A percentile compares a stretch with the other conserved stretches of the same genome.
These are phyloP conservation scores for Ceratonia siliqua DNA, from an alignment of 306 rosid species.

Conservation along the genomic window DNA sequence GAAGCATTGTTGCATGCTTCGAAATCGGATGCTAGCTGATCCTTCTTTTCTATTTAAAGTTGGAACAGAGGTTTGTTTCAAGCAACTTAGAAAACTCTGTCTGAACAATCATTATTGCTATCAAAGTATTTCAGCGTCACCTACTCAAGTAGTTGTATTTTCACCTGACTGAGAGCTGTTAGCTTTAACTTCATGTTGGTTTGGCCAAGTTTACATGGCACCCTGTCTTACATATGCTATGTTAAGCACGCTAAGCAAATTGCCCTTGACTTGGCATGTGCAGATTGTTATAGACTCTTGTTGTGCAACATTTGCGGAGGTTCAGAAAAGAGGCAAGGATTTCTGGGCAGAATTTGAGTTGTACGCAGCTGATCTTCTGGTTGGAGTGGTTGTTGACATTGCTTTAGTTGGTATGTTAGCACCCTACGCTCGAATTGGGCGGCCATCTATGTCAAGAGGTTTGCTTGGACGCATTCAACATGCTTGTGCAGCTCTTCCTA, in stretches of 20 bases:
- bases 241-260: neutral
- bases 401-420: slow-evolving; percentile 91
- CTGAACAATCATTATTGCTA: neutral
- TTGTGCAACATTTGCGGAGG: slow-evolving; percentile 95
- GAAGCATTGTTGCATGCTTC: slow-evolving; percentile 72
- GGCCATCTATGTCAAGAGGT: slow-evolving; percentile 65
- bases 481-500: slow-evolving; percentile 81
- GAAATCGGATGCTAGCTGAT: slow-evolving; percentile 88
- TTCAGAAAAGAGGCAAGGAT: slow-evolving; percentile 86
- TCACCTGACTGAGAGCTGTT: neutral
- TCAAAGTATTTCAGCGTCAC: neutral
- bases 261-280: slow-evolving; percentile 35
- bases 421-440: slow-evolving; percentile 87
- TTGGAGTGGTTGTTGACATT: slow-evolving; percentile 83
- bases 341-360: slow-evolving; percentile 93
- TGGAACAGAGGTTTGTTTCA: slow-evolving; percentile 78
- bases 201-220: neutral
- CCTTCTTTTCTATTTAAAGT: slow-evolving; percentile 94
- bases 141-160: too few species aligned
- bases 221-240: too few species aligned
- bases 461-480: slow-evolving; percentile 74
- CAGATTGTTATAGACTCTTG: slow-evolving; percentile 90
- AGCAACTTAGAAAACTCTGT: neutral
- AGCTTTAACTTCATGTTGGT: neutral
- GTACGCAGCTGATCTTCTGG: slow-evolving; percentile 90